These are phyloP conservation scores for Striga asiatica DNA, from an alignment of 257 asterid species.

Conservation along the genomic window DNA sequence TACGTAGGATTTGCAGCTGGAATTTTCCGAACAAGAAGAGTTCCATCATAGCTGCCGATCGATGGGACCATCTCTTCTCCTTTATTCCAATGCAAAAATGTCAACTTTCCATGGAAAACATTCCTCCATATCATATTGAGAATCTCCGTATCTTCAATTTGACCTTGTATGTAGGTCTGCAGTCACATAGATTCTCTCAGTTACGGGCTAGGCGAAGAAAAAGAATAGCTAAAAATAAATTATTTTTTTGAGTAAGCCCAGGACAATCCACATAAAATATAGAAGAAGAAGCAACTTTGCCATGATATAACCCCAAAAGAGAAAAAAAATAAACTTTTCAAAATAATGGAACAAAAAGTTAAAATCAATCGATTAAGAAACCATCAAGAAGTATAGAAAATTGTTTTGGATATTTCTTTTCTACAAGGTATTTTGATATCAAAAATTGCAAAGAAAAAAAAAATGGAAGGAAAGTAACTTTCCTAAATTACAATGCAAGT, in stretches of 20 bases:
- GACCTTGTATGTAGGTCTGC: constrained; percentile 49
- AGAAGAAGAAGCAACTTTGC: no score
- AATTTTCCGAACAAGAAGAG: constrained; percentile 83
- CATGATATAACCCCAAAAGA: no score
- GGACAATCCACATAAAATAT: no score
- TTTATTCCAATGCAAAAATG: constrained; percentile 63
- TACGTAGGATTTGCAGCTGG: constrained; percentile 58
- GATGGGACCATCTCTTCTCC: constrained; percentile 81
- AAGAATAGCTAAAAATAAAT: neutral
- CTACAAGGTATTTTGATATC: no score
- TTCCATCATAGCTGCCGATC: constrained; percentile 51
- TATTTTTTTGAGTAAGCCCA: neutral
- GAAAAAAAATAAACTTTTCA: no score
- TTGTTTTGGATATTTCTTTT: no score
- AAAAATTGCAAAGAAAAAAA: no score
- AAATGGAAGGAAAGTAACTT: no score
- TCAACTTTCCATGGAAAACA: constrained; percentile 57
- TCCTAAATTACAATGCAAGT: no score
- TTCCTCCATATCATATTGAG: constrained; percentile 41
- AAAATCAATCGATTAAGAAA: no score
- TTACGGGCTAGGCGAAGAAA: neutral
- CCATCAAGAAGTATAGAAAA: no score
- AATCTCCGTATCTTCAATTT: constrained; percentile 29
- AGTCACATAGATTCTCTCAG: constrained; percentile 2
- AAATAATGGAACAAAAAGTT: no score